Evolutionary conservation across 2,329 filamentous ascomycete genomes (phyloP).

Genomic region (Verticillium isaacii): DNA sequence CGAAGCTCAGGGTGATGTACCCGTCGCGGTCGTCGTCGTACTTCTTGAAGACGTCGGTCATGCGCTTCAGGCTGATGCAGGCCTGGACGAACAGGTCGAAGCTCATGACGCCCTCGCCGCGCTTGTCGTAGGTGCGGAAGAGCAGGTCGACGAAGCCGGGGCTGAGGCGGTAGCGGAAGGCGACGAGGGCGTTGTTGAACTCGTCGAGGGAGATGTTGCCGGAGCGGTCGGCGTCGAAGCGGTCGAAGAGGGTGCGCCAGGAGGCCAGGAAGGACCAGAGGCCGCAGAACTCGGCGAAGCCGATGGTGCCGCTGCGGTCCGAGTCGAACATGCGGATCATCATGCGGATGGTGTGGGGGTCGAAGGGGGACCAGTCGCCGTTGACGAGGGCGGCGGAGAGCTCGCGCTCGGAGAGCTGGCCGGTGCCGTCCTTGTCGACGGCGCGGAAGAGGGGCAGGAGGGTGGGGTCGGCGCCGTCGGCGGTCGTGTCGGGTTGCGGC

Average conservation of each 20-base stretch:
- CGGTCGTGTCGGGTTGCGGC: constrained; percentile 45
- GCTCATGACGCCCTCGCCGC: constrained; percentile 65
- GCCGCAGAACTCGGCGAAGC: constrained; percentile 93
- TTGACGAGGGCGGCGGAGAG: constrained; percentile 90
- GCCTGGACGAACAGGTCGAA: constrained; percentile 98
- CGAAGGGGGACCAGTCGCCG: constrained; percentile 91
- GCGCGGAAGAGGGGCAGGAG: constrained; percentile 83
- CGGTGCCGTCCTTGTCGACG: constrained; percentile 76
- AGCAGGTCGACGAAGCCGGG: constrained; percentile 78
- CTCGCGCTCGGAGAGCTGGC: constrained; percentile 80
- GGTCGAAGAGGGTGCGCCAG: constrained; percentile 92
- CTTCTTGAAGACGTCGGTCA: constrained; percentile 99
- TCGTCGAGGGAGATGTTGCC: constrained; percentile 84
- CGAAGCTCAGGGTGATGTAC: constrained; percentile 79
- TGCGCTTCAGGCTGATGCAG: constrained; percentile 92
- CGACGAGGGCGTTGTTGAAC: constrained; percentile 83
- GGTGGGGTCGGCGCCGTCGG: constrained; percentile 57
- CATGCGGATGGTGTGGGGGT: constrained; percentile 91
- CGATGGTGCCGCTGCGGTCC: constrained; percentile 82
- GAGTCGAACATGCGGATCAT: constrained; percentile 99
- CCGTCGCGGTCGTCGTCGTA: constrained; percentile 97
- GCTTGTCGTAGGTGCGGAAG: constrained; percentile 86
- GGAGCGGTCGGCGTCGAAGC: constrained; percentile 82
- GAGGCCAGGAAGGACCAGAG: constrained; percentile 94
- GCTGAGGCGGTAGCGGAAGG: constrained; percentile 89